phyloP scores from a whole-genome alignment of 2,329 filamentous ascomycete species.

The Parafenestella ontariensis region DNA sequence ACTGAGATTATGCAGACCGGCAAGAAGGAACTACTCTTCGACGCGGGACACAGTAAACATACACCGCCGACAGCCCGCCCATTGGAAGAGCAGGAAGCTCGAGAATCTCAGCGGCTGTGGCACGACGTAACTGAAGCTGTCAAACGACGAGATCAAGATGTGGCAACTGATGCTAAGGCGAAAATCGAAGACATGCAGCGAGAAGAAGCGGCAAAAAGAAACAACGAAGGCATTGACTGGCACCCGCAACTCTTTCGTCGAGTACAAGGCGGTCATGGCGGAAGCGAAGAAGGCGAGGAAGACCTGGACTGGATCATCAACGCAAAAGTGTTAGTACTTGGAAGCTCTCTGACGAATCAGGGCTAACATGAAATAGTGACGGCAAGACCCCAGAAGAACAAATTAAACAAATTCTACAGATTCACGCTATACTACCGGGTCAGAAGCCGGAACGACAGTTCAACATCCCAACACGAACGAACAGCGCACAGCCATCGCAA shows the following conservation, averaged over 20 bases:
- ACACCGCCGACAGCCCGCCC: constrained; percentile 77
- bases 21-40: constrained; percentile 87
- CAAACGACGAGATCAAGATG: constrained; percentile 81
- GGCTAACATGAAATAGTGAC: constrained; percentile 53
- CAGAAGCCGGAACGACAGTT: constrained; percentile 65
- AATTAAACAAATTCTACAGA: constrained; percentile 81
- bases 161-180: constrained; percentile 95
- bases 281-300: constrained; percentile 80
- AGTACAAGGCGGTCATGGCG: constrained; percentile 73
- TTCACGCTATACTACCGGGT: constrained; percentile 83
- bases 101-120: constrained; percentile 92
- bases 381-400: constrained; percentile 71
- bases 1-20: constrained; percentile 69
- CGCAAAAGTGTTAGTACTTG: constrained; percentile 72
- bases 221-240: constrained; percentile 84
- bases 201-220: constrained; percentile 81
- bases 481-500: constrained; percentile 13
- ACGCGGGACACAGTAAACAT: constrained; percentile 79
- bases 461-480: constrained; percentile 63
- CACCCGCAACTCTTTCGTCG: constrained; percentile 82
- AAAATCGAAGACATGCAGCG: constrained; percentile 92
- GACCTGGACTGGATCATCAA: constrained; percentile 96
- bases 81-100: constrained; percentile 83
- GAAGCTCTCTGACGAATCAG: background rate
- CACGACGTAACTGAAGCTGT: constrained; percentile 80